Percentiles rank a stretch among this genome's conserved stretches.
Conservation (phyloP, 306 rosid species). For the Vigna radiata region DNA sequence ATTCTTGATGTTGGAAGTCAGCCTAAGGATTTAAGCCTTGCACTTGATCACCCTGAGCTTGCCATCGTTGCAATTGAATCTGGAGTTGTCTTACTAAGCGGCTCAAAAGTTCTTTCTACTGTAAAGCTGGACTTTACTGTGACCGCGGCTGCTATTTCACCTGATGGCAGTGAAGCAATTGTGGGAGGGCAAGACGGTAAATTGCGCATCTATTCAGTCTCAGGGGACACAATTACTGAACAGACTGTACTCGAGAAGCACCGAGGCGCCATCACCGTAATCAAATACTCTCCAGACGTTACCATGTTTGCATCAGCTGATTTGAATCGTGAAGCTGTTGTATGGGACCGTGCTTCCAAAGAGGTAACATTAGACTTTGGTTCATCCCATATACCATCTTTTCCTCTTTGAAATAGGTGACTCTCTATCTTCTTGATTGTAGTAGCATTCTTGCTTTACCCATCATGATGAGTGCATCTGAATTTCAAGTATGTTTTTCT, state of each 20-base stretch:
- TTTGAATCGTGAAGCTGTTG: slow-evolving; percentile 94
- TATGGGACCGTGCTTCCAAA: slow-evolving; percentile 78
- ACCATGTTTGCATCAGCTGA: slow-evolving; percentile 98
- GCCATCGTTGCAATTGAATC: slow-evolving; percentile 83
- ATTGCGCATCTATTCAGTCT: slow-evolving; percentile 74
- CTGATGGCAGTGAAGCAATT: slow-evolving; percentile 93
- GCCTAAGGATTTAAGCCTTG: slow-evolving; percentile 86
- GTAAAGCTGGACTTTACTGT: slow-evolving; percentile 74
- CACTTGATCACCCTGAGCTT: slow-evolving; percentile 70
- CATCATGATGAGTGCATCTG: slow-evolving; percentile 21
- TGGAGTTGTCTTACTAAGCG: slow-evolving; percentile 82
- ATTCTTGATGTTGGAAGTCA: slow-evolving; percentile 92
- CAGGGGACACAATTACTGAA: slow-evolving; percentile 76
- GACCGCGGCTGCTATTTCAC: slow-evolving; percentile 77
- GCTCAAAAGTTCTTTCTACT: slow-evolving; percentile 68
- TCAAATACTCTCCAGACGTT: slow-evolving; percentile 87
- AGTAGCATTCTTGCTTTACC: slow-evolving; percentile 33
- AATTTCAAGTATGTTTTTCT: neutral
- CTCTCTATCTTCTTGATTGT: slow-evolving; percentile 6
- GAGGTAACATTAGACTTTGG: slow-evolving; percentile 66
- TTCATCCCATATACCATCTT: slow-evolving; percentile 15
- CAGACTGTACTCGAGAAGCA: slow-evolving; percentile 87
- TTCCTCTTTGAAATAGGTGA: slow-evolving; percentile 8
- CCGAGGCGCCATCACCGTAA: slow-evolving; percentile 88
- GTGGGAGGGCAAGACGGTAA: slow-evolving; percentile 95